These are phyloP conservation scores for Fusarium agapanthi DNA, from an alignment of 2,329 filamentous ascomycete genomes.

Conservation along the genomic window DNA sequence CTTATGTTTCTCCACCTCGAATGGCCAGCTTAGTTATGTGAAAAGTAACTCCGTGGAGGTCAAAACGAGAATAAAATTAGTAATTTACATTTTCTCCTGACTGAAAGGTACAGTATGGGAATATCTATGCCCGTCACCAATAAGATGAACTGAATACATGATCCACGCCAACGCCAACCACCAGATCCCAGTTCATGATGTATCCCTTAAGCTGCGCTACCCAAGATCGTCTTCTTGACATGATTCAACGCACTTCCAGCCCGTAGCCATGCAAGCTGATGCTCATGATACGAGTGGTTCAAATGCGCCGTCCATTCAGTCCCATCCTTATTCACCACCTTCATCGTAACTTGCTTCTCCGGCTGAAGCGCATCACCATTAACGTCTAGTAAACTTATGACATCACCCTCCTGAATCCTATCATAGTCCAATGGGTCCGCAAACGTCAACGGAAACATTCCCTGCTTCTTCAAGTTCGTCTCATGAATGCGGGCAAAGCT, in stretches of 20 bases:
- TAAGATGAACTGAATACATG: no score
- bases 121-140: no score
- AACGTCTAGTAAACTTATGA: slow-evolving; percentile 8
- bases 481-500: slow-evolving; percentile 91
- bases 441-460: slow-evolving; percentile 67
- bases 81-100: not conserved
- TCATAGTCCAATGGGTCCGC: slow-evolving; percentile 78
- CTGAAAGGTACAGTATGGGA: no score
- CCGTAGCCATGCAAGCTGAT: slow-evolving; percentile 20
- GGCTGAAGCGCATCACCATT: slow-evolving; percentile 11
- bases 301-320: slow-evolving; percentile 11
- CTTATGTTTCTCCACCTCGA: not conserved
- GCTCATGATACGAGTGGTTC: slow-evolving; percentile 15
- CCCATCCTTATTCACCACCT: not conserved
- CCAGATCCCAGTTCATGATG: fast-evolving
- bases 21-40: not conserved
- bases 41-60: not conserved
- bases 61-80: not conserved
- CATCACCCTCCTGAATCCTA: slow-evolving; percentile 60
- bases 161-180: not conserved
- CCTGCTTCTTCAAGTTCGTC: slow-evolving; percentile 92
- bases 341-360: slow-evolving; percentile 16
- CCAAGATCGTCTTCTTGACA: slow-evolving; percentile 1
- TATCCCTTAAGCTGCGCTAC: not conserved
- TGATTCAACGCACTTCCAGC: slow-evolving; percentile 24